Conservation (phyloP, 129 eudicot genomes). For the Flaveria robusta region DNA sequence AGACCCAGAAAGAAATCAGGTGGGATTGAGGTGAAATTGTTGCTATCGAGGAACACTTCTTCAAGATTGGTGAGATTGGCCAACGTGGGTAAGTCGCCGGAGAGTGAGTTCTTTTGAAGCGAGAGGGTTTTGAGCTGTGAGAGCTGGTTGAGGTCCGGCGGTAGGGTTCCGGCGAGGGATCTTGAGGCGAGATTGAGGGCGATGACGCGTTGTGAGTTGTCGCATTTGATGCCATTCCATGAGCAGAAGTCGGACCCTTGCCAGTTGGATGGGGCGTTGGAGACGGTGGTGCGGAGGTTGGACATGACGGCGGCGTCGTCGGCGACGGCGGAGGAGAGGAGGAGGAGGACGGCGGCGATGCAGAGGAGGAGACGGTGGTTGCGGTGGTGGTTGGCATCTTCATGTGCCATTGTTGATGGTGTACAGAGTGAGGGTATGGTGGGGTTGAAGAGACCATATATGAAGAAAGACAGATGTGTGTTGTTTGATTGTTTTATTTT, state of each 20-base stretch:
- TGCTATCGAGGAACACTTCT: slow-evolving; percentile 36
- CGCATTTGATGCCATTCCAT: slow-evolving; percentile 54
- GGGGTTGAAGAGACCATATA: slow-evolving; percentile 15
- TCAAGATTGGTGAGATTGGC: slow-evolving; percentile 46
- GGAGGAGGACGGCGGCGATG: slow-evolving; percentile 25
- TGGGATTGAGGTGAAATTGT: slow-evolving; percentile 52
- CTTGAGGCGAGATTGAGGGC: slow-evolving; percentile 40
- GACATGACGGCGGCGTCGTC: slow-evolving; percentile 57
- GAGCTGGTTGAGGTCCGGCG: no score
- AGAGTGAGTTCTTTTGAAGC: no score
- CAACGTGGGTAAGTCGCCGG: slow-evolving; percentile 60
- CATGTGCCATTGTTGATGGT: slow-evolving; percentile 32
- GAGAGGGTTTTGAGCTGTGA: no score
- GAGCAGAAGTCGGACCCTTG: slow-evolving; percentile 36
- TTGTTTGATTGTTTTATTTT: no score
- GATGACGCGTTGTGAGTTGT: slow-evolving; percentile 43
- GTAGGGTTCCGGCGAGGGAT: not conserved
- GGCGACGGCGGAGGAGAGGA: slow-evolving; percentile 35
- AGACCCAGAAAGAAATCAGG: slow-evolving; percentile 48
- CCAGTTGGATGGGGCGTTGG: slow-evolving; percentile 49
- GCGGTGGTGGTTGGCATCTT: slow-evolving; percentile 35
- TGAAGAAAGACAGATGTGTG: slow-evolving; percentile 7
- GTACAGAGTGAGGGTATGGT: not conserved
- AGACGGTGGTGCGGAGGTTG: slow-evolving; percentile 31
- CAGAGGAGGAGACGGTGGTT: slow-evolving; percentile 26